These are phyloP conservation scores for Chenopodium formosanum DNA, from an alignment of 148 eudicot genomes.

Conservation along the genomic window DNA sequence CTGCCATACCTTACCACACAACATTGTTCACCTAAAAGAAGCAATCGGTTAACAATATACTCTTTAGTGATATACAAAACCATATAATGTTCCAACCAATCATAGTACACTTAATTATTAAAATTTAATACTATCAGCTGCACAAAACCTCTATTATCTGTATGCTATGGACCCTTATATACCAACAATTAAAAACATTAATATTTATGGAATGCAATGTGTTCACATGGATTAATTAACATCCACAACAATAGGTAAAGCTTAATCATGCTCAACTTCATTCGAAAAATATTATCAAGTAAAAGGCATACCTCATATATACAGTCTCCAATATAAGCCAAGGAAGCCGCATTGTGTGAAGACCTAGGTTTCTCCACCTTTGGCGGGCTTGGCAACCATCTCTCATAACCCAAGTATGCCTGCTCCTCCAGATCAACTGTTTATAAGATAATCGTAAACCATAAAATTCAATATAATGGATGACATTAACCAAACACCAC, in stretches of 20 bases:
- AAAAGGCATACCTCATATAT: slow-evolving; percentile 60
- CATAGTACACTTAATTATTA: background rate
- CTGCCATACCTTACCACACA: too few relatives aligned
- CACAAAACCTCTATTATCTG: background rate
- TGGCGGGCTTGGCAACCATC: slow-evolving; percentile 77
- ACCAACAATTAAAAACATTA: background rate
- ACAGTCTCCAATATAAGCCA: slow-evolving; percentile 87
- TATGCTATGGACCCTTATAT: background rate
- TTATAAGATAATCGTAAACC: background rate
- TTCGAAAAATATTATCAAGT: background rate
- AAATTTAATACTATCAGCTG: background rate
- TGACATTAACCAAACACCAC: background rate
- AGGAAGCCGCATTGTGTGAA: slow-evolving; percentile 68
- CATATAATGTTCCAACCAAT: background rate
- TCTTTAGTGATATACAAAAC: background rate
- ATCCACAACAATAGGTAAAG: background rate
- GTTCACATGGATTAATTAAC: background rate
- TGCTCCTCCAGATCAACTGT: slow-evolving; percentile 37
- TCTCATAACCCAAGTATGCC: slow-evolving; percentile 64
- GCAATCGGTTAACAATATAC: background rate
- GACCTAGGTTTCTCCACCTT: slow-evolving; percentile 85
- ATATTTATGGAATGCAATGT: background rate
- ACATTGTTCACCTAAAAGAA: too few relatives aligned
- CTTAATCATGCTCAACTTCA: background rate
- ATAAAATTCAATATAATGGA: background rate